Evolutionary conservation across 2,329 filamentous ascomycete species (phyloP).

Genomic region (Fulvia fulva): DNA sequence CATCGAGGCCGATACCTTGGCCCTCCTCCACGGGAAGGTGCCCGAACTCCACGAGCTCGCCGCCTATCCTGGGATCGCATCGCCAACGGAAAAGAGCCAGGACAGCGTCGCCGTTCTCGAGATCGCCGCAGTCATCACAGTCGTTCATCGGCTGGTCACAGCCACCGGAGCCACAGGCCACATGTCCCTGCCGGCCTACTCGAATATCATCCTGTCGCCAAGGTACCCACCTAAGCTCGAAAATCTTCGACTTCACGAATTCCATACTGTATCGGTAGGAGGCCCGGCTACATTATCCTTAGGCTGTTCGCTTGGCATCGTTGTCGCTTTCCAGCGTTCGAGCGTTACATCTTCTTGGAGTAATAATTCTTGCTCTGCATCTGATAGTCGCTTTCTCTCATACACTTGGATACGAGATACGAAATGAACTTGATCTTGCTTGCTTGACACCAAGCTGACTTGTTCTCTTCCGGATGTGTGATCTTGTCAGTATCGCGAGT

Average conservation of each 20-base stretch:
- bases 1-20: constrained; percentile 21
- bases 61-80: constrained; percentile 4
- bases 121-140: neutral
- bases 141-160: neutral
- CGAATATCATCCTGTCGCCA: neutral
- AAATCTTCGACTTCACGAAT: neutral
- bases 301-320: neutral
- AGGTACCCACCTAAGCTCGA: neutral
- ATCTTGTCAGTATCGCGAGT: neutral
- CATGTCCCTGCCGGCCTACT: neutral
- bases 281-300: neutral
- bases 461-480: neutral
- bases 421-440: neutral
- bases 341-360: neutral
- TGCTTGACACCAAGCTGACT: neutral
- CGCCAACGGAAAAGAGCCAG: neutral
- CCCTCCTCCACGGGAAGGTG: constrained; percentile 1
- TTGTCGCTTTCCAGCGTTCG: neutral
- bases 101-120: neutral
- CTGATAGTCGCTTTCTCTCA: neutral
- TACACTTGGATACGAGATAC: neutral
- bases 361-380: neutral
- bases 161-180: neutral
- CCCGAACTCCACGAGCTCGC: neutral
- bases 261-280: neutral